Percentiles rank a stretch among this genome's conserved stretches.
These are phyloP conservation scores for Chrysoporthe puriensis DNA, from an alignment of 2,329 filamentous ascomycete genomes.

Conservation along the genomic window DNA sequence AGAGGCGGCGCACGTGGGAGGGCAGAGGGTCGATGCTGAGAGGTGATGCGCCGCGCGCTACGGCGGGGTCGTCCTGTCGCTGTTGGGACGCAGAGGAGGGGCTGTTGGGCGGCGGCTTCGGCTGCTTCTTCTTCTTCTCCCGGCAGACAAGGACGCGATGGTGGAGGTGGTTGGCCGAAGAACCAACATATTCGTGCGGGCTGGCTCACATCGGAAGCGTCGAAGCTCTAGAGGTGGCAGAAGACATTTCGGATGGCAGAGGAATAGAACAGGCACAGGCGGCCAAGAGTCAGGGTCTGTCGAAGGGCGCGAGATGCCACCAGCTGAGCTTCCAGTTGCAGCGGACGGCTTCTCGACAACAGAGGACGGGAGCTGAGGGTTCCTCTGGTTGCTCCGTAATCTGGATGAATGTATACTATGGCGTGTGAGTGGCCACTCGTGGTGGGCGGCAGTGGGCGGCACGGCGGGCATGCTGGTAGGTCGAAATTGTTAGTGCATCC, in stretches of 20 bases:
- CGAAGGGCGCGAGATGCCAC: background rate
- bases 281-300: background rate
- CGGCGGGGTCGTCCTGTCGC: slow-evolving; percentile 20
- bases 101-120: slow-evolving; percentile 18
- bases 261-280: background rate
- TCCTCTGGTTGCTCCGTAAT: slow-evolving; percentile 14
- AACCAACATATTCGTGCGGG: slow-evolving; percentile 35
- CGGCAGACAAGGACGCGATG: slow-evolving; percentile 35
- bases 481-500: slow-evolving; percentile 23
- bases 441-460: too few relatives aligned
- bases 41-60: slow-evolving; percentile 5
- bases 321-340: background rate
- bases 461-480: background rate
- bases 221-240: background rate
- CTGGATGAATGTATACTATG: slow-evolving; percentile 16
- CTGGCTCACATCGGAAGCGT: slow-evolving; percentile 14
- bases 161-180: slow-evolving; percentile 33
- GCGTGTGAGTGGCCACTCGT: background rate
- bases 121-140: slow-evolving; percentile 26
- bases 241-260: background rate
- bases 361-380: background rate
- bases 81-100: slow-evolving; percentile 23
- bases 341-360: background rate
- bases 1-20: background rate
- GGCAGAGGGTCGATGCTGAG: background rate